phyloP scores from a whole-genome alignment of 2,329 filamentous ascomycete genomes.

The Botryotinia globosa region DNA sequence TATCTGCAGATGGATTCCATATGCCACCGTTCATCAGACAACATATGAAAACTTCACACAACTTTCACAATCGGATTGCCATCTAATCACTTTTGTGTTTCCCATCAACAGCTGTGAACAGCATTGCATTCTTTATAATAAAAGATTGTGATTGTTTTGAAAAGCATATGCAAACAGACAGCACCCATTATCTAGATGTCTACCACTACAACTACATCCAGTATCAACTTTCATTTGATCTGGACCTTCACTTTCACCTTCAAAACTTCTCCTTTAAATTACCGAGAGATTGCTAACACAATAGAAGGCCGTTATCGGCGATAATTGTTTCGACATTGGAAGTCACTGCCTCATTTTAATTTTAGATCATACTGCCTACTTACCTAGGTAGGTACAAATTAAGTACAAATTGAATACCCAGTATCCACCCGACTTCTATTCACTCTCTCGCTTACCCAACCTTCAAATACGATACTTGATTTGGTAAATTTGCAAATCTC shows the following conservation, averaged over 20 bases:
- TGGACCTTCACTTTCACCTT: not conserved
- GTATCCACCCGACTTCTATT: constrained; percentile 2
- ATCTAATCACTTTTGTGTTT: not conserved
- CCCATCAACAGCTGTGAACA: not conserved
- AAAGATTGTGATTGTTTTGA: not conserved
- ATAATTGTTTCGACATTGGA: not conserved
- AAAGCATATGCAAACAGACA: not conserved
- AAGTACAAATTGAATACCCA: not conserved
- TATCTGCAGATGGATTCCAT: not conserved
- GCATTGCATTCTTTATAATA: not conserved
- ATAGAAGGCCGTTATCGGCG: not conserved
- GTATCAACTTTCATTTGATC: not conserved
- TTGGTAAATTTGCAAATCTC: not conserved
- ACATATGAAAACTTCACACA: not conserved
- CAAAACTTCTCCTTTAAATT: not conserved
- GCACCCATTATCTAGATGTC: not conserved
- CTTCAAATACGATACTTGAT: not conserved
- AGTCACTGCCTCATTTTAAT: not conserved
- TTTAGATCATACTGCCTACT: not conserved
- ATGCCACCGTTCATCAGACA: not conserved
- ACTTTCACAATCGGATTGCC: too few relatives aligned
- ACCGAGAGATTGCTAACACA: not conserved
- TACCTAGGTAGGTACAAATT: not conserved
- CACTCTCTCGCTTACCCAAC: not conserved
- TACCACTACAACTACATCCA: not conserved